A percentile compares a stretch with the other conserved stretches of the same genome.
Conservation (phyloP, 345 rosid genomes). For the Lumnitzera littorea region DNA sequence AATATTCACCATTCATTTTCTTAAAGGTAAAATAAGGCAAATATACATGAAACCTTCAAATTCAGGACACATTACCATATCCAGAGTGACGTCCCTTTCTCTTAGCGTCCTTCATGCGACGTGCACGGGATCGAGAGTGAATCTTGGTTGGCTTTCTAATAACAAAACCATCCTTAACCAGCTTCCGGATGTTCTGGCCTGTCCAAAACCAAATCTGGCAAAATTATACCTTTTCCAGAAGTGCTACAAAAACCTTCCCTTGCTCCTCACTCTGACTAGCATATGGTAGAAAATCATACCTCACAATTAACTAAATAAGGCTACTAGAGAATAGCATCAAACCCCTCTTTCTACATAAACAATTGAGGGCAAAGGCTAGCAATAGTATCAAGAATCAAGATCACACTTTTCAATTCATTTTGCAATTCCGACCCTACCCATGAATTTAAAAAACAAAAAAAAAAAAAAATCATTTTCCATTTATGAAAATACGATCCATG, state of each 20-base stretch:
- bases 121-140: slow-evolving; percentile 88
- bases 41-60: neutral
- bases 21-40: neutral
- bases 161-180: slow-evolving; percentile 93
- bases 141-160: slow-evolving; percentile 97
- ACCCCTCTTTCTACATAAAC: too few relatives aligned
- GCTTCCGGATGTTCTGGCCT: slow-evolving; percentile 95
- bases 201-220: slow-evolving; percentile 5
- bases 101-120: slow-evolving; percentile 81
- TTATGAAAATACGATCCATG: too few relatives aligned
- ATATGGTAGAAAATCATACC: too few relatives aligned
- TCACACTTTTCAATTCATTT: too few relatives aligned
- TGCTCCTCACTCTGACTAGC: neutral
- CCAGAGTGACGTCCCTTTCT: slow-evolving; percentile 97
- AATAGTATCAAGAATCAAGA: too few relatives aligned
- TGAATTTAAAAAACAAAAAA: too few relatives aligned
- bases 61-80: slow-evolving; percentile 40
- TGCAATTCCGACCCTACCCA: too few relatives aligned
- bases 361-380: too few relatives aligned
- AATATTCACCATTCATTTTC: too few relatives aligned
- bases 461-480: too few relatives aligned
- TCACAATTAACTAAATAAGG: too few relatives aligned
- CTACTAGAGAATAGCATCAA: too few relatives aligned
- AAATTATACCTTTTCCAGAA: neutral
- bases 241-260: neutral